Base-by-base conservation (phyloP, 164 flowering plant species). In the Liriodendron chinense region DNA sequence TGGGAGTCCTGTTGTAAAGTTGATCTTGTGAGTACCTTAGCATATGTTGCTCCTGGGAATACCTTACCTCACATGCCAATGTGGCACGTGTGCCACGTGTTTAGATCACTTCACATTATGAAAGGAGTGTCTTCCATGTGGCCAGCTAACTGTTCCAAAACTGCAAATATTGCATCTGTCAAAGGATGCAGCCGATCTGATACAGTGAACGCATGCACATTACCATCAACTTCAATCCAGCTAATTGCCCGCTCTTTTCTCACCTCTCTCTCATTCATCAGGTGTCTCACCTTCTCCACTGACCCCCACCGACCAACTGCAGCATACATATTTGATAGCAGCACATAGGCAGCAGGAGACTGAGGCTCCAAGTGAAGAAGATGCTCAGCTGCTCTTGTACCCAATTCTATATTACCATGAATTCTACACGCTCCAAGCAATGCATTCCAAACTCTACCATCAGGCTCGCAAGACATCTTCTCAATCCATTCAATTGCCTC, bases 321-420 rank as follows among this genome's bases (percentile, higher is more conserved):
- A 23, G 88, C 91, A 85, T 90, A 87, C 71, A 90, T 80, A 74
- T 87, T 83, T 64, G 95, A 85, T 66, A 88, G 87, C 20, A 86
- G 72, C 48, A 86, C 81, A 83, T 91, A 90, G 0, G 87, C 83
- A 25, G 84, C 86, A 72, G 87, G 78, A 16, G 87, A 85, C 56
- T 76, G 78, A 72, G 95, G 92, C 56, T 91, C 85, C 78, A 86
- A 69, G 49, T 89, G 83, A 56, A 89, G 80, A 53, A 92, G 88
- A 23, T 75, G 80, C 68, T 88, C 85, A 1, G 90, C 94, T 6
- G 82, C 87, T 76, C 80, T 72, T 70, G 74, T 83, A 72, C 93
- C 93, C 78, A 88, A 72, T 20, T 86, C 88, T 26, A 85, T 26
- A 70, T 91, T 85, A 49, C 88, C 88, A 72, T 88, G 92, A 71